A percentile compares a stretch with the other conserved stretches of the same genome.
Evolutionary conservation across 139 green algal species (phyloP).

Genomic region (Volvox reticuliferus): DNA sequence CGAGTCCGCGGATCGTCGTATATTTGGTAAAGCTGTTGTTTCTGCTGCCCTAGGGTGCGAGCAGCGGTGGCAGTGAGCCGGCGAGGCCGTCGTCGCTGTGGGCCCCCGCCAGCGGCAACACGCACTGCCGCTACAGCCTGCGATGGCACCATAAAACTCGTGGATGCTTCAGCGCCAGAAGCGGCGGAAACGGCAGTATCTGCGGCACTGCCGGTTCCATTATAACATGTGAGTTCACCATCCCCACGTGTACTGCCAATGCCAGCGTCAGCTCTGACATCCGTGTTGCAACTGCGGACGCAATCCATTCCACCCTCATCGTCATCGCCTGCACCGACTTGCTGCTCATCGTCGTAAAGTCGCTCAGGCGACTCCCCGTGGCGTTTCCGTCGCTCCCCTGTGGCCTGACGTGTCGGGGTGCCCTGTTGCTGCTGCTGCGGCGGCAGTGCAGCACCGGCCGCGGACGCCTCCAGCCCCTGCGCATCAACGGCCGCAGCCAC

Average conservation of each 20-base stretch:
- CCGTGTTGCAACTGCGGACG: too few species aligned
- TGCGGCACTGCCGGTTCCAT: too few species aligned
- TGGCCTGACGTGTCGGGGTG: not conserved
- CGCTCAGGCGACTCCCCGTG: slow-evolving; percentile 1
- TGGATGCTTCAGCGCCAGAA: too few species aligned
- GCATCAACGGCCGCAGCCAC: not conserved
- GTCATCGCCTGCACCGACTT: not conserved
- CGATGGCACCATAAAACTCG: not conserved
- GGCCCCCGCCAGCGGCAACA: not conserved
- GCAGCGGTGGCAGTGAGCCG: not conserved
- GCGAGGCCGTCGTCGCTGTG: not conserved
- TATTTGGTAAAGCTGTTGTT: not conserved
- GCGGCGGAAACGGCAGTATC: not conserved
- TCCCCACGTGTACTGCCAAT: too few species aligned
- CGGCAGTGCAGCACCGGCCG: not conserved
- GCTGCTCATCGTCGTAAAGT: not conserved
- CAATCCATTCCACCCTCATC: not conserved
- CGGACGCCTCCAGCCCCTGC: not conserved
- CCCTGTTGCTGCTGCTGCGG: not conserved
- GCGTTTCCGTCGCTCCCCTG: slow-evolving; percentile 30
- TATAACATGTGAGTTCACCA: too few species aligned
- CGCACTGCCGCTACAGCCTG: not conserved
- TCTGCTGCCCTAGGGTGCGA: not conserved
- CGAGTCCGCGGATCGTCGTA: not conserved
- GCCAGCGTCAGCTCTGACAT: too few species aligned